Percentiles rank a stretch among this genome's conserved stretches.
These are phyloP conservation scores for Psophocarpus tetragonolobus DNA, from an alignment of 306 rosid species.

Conservation along the genomic window DNA sequence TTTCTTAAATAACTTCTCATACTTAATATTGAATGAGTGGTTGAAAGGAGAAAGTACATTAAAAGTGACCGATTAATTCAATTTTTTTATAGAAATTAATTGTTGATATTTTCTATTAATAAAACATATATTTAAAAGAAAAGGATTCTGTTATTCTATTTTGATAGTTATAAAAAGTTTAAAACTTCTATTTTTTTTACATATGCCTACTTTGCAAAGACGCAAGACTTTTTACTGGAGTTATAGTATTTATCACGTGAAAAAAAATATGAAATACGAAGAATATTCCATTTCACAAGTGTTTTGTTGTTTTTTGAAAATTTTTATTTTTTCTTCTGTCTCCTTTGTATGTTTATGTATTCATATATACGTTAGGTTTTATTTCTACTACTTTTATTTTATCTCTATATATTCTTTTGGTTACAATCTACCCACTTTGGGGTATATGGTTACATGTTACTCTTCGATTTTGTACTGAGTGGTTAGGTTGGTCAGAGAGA, in stretches of 20 bases:
- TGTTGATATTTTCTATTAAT: no score
- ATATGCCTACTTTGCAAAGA: not conserved
- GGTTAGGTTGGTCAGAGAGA: not conserved
- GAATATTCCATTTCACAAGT: not conserved
- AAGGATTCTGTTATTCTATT: not conserved
- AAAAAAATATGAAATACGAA: not conserved
- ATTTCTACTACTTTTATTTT: not conserved
- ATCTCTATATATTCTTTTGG: not conserved
- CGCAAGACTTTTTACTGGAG: not conserved
- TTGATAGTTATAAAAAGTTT: not conserved
- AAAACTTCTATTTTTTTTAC: not conserved
- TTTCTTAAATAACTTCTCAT: no score
- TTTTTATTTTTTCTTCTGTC: not conserved
- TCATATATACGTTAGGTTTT: not conserved
- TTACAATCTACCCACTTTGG: not conserved
- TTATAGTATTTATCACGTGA: not conserved
- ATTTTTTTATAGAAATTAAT: no score
- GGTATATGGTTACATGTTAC: no score
- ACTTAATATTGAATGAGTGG: no score
- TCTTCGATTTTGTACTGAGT: no score
- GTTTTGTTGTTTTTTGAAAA: not conserved
- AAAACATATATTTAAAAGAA: not conserved
- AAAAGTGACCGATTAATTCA: no score
- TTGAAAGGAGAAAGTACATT: no score
- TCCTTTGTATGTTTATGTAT: not conserved